Base-by-base conservation (phyloP, 2,329 filamentous ascomycete species). In the Periconia sp. region DNA sequence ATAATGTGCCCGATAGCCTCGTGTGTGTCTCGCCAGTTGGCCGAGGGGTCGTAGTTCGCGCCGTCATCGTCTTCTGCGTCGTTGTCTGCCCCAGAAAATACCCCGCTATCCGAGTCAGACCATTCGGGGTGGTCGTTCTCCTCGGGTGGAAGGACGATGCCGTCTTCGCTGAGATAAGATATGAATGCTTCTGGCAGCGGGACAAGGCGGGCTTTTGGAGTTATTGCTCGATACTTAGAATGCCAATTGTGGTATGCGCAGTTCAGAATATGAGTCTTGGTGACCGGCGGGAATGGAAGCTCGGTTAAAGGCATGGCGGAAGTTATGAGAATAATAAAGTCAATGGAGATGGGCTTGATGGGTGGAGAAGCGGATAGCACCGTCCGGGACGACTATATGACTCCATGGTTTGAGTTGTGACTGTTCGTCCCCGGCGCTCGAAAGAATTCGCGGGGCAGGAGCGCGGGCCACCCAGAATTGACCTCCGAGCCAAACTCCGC, bases 241-340 rank as follows among this genome's bases (percentile, higher is more conserved):
- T 96, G 89, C 94, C 94, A 99, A 47, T 80, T 83, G 67, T 96
- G 88, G 70, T 95, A 96, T 29, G 94, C 95, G 73, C 92, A 99
- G 71, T 96, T 88, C 40, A 96, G 76, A 48, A 99, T 95, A 63
- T 99, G 92, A 33, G 87, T 83, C 65, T 86, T 88, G 22, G 85
- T 90, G 43, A 96, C 82, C 1, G 90, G 89, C 15, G 91, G 88
- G 64, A 99, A 97, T 15, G 82, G 83, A 13, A 89, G 75, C 44
- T 42, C 39, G 7, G 46, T 19, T 17, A 9, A 11, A n/a, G 5
- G 29, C 19, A 17, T 31, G 13, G 10, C 10, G 13, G 29, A 16
- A 4, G 8, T 31, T 9, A 16, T 31, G 23, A 12, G 7, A 12
- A 25, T 25, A 12, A 12, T 25, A 12, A 12, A 8, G 23, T 8